Base-by-base conservation (phyloP, 208 protist genomes). In the Acanthamoeba triangularis region DNA sequence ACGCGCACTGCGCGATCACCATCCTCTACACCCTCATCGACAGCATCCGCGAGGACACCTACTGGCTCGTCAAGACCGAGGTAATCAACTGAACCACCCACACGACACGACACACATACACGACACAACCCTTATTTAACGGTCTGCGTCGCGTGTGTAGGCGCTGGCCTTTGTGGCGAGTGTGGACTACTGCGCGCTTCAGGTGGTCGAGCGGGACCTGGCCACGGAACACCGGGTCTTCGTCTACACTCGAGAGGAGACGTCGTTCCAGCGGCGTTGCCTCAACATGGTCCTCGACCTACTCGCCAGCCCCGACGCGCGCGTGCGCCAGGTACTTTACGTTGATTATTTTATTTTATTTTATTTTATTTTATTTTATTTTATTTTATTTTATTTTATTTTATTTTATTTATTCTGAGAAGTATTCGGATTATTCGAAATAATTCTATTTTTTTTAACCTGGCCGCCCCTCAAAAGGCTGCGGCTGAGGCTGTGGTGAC, bases 41-140 rank as follows among this genome's bases (percentile, higher is more conserved):
- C 47, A 82, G 90, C 59, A 82, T 94, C 20, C 63, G 67, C 1
- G 65, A 82, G 41, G 90, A 94, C 67, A 82, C 90, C 54, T 94
- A 94, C 13, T 94, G 90, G 90, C 90, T 94, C 18, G 67, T 82
- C 47, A 94, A 94, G 35, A 94, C 90, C 16, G 90, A 94, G 90
- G 88, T 93, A 78, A 78, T 14, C 25, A 14, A n/a, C n/a, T n/a
- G n/a, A n/a, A n/a, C n/a, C 8, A 84, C 13, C n/a, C n/a, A n/a
- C 10, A 2, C 37, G 30, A 69, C 10, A 69, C 63, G 11, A n/a
- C 11, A 35, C n/a, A 33, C 63, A 6, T 6, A 69, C 14, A 82
- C 28, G 20, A 82, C 28, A n/a, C 37, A 41, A n/a, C 25, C 20
- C n/a, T 7, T 7, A 16, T 65, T n/a, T 1, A 65, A 65, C 25